Conservation (phyloP, 495 filamentous ascomycete genomes). For the Trichoderma orchidacearum region DNA sequence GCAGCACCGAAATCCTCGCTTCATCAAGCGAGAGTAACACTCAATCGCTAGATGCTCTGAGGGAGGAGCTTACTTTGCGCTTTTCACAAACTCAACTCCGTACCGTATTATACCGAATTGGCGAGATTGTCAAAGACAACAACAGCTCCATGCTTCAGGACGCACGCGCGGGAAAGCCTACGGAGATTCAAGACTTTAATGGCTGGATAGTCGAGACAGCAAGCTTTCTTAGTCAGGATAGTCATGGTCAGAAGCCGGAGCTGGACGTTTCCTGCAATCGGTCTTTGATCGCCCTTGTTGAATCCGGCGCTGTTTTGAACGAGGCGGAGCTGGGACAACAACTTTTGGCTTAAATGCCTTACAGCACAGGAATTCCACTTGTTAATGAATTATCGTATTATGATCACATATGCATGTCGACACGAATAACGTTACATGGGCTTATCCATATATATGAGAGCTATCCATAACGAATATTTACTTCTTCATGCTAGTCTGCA, state of each 20-base stretch:
- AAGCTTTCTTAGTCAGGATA: constrained; percentile 5
- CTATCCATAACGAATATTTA: too few relatives aligned
- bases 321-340: constrained; percentile 9
- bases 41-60: constrained; percentile 27
- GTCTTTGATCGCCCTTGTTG: constrained; percentile 16
- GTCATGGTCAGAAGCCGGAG: not conserved
- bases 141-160: constrained; percentile 75
- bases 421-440: too few relatives aligned
- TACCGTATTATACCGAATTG: constrained; percentile 24
- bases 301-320: constrained; percentile 6
- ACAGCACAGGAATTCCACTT: too few relatives aligned
- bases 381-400: too few relatives aligned
- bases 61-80: constrained; percentile 28
- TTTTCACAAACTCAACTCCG: constrained; percentile 13
- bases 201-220: constrained; percentile 54
- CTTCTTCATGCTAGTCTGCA: too few relatives aligned
- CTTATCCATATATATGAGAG: too few relatives aligned
- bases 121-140: constrained; percentile 49
- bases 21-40: not conserved
- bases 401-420: too few relatives aligned
- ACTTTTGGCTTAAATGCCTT: constrained; percentile 13
- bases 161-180: constrained; percentile 42
- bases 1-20: constrained; percentile 11
- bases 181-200: constrained; percentile 76
- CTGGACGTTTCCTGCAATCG: constrained; percentile 13